Evolutionary conservation across 176 grass and related monocot genomes (phyloP).

Genomic region (Hordeum marinum): DNA sequence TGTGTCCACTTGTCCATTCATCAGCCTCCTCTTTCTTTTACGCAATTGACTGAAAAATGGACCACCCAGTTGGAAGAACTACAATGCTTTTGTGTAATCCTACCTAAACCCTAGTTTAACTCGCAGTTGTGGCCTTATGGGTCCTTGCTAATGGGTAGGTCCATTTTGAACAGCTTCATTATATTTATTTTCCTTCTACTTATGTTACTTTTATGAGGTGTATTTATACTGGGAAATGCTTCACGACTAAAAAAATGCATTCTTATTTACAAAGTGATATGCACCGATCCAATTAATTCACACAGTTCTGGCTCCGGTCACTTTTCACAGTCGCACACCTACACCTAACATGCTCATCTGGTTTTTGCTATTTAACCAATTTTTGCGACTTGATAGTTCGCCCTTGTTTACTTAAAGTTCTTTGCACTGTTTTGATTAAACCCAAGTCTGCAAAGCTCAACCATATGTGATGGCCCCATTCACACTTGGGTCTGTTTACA

Average conservation of each 20-base stretch:
- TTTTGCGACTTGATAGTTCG: not conserved
- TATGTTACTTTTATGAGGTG: not conserved
- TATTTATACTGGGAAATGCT: not conserved
- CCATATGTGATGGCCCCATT: not conserved
- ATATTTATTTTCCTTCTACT: not conserved
- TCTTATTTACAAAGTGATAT: not conserved
- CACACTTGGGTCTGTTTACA: not conserved
- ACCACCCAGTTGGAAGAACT: conserved; percentile 2
- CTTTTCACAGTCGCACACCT: not conserved
- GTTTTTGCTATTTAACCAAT: not conserved
- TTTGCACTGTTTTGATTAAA: not conserved
- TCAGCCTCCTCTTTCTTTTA: not conserved
- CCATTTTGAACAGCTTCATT: not conserved
- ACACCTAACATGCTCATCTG: conserved; percentile 8
- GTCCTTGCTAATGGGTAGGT: not conserved
- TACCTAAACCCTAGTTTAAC: not conserved
- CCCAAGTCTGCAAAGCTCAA: not conserved
- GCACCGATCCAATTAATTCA: not conserved
- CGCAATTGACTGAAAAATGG: not conserved
- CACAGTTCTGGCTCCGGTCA: not conserved
- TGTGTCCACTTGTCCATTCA: not conserved
- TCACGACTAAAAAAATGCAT: not conserved
- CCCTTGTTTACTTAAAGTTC: not conserved
- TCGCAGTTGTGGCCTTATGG: not conserved
- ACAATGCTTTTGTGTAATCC: not conserved